A percentile compares a stretch with the other conserved stretches of the same genome.
phyloP scores from a whole-genome alignment of 1,139 yeast species.

The Yamadazyma diospyri region DNA sequence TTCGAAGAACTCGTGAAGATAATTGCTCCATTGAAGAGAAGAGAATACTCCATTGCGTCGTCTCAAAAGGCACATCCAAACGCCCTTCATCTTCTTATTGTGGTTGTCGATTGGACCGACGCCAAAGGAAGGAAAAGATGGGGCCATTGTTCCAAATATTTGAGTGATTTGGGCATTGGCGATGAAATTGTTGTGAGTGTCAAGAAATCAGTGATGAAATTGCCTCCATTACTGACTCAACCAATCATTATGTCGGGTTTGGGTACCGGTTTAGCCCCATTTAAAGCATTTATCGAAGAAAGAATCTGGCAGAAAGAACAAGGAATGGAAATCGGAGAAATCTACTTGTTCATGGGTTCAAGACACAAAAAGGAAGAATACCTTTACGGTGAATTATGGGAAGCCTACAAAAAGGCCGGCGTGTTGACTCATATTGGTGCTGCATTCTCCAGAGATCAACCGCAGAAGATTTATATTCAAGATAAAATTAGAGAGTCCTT shows the following conservation, averaged over 20 bases:
- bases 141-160: slow-evolving; percentile 92
- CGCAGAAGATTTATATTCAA: slow-evolving; percentile 90
- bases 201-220: slow-evolving; percentile 95
- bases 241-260: slow-evolving; percentile 97
- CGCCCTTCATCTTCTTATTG: slow-evolving; percentile 87
- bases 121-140: slow-evolving; percentile 79
- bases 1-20: slow-evolving; percentile 67
- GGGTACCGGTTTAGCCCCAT: slow-evolving; percentile 98
- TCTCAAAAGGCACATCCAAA: slow-evolving; percentile 90
- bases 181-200: slow-evolving; percentile 90
- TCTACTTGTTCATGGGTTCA: slow-evolving; percentile 87
- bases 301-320: slow-evolving; percentile 90
- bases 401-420: slow-evolving; percentile 91
- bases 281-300: slow-evolving; percentile 96
- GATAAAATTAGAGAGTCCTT: slow-evolving; percentile 83
- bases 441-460: slow-evolving; percentile 97
- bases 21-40: slow-evolving; percentile 86
- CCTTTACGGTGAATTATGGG: slow-evolving; percentile 96
- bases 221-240: slow-evolving; percentile 81
- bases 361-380: slow-evolving; percentile 96
- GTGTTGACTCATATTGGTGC: slow-evolving; percentile 94
- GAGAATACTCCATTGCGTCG: slow-evolving; percentile 98
- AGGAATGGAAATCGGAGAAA: slow-evolving; percentile 86
- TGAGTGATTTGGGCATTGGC: slow-evolving; percentile 76
- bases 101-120: slow-evolving; percentile 96